phyloP scores from a whole-genome alignment of 257 asterid genomes.

The Nicotiana sylvestris region DNA sequence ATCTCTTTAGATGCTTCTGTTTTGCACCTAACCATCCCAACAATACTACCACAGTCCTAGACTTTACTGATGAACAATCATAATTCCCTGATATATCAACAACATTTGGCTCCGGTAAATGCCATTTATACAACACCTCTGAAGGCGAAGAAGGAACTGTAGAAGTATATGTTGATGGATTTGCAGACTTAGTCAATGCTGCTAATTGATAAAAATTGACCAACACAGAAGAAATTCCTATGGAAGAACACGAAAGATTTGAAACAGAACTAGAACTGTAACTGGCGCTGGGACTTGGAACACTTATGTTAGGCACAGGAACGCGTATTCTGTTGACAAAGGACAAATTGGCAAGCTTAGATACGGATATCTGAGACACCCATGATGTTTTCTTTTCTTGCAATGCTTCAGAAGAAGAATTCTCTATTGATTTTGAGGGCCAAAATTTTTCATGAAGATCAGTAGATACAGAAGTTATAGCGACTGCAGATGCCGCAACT shows the following conservation, averaged over 20 bases:
- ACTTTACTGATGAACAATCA: constrained; percentile 46
- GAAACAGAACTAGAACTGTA: constrained; percentile 13
- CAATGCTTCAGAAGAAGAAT: constrained; percentile 32
- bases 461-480: constrained; percentile 73
- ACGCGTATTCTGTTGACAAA: constrained; percentile 37
- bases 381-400: constrained; percentile 45
- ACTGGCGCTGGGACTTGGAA: constrained; percentile 28
- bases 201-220: constrained; percentile 48
- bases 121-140: constrained; percentile 73
- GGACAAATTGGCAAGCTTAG: constrained; percentile 58
- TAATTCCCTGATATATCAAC: constrained; percentile 34
- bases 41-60: constrained; percentile 85
- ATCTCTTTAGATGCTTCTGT: constrained; percentile 78
- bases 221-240: constrained; percentile 39
- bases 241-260: constrained; percentile 24
- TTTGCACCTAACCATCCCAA: constrained; percentile 96
- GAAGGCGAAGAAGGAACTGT: constrained; percentile 37
- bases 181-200: constrained; percentile 51
- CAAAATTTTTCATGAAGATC: constrained; percentile 59
- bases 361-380: constrained; percentile 56
- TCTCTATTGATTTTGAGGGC: constrained; percentile 39
- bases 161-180: constrained; percentile 38
- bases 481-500: constrained; percentile 80
- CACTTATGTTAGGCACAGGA: constrained; percentile 48
- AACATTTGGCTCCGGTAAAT: constrained; percentile 68